A percentile compares a stretch with the other conserved stretches of the same genome.
phyloP scores from a whole-genome alignment of 2,329 filamentous ascomycete genomes.

The Bipolaris oryzae region DNA sequence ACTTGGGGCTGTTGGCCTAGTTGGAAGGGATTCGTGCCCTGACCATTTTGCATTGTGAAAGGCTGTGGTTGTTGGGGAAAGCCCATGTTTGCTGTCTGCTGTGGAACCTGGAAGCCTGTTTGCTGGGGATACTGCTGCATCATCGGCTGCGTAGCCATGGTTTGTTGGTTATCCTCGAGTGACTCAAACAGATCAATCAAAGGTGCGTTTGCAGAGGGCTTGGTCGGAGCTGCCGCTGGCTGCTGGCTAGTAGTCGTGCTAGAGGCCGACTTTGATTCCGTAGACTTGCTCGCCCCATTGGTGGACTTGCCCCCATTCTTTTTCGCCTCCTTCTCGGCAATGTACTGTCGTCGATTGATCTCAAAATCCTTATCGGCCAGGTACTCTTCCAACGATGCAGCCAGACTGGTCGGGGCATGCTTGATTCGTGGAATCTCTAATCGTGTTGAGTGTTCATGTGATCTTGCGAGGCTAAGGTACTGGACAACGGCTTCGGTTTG shows the following conservation, averaged over 20 bases:
- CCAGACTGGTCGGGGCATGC: constrained; percentile 91
- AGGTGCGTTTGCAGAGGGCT: constrained; percentile 30
- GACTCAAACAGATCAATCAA: constrained; percentile 45
- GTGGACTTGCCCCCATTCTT: constrained; percentile 54
- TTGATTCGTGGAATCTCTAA: constrained; percentile 96
- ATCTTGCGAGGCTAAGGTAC: constrained; percentile 83
- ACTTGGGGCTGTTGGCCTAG: constrained; percentile 67
- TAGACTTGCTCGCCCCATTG: constrained; percentile 47
- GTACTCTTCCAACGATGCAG: constrained; percentile 90
- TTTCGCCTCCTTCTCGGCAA: constrained; percentile 82
- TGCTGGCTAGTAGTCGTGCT: constrained; percentile 33
- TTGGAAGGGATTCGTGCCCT: constrained; percentile 91
- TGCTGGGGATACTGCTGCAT: constrained; percentile 44
- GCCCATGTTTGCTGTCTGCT: constrained; percentile 46
- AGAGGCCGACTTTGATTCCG: constrained; percentile 41
- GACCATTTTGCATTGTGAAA: constrained; percentile 64
- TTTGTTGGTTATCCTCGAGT: constrained; percentile 44
- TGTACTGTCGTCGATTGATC: constrained; percentile 86
- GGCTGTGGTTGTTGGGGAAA: constrained; percentile 41
- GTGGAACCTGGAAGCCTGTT: constrained; percentile 46
- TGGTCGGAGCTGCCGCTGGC: constrained; percentile 27
- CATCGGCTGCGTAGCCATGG: constrained; percentile 44
- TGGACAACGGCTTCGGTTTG: constrained; percentile 93
- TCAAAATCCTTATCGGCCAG: constrained; percentile 95
- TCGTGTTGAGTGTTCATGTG: constrained; percentile 89